Evolutionary conservation across 129 eudicot species (phyloP), one percentile per base, ranked within the genome.

Genomic region (Lactuca saligna): DNA sequence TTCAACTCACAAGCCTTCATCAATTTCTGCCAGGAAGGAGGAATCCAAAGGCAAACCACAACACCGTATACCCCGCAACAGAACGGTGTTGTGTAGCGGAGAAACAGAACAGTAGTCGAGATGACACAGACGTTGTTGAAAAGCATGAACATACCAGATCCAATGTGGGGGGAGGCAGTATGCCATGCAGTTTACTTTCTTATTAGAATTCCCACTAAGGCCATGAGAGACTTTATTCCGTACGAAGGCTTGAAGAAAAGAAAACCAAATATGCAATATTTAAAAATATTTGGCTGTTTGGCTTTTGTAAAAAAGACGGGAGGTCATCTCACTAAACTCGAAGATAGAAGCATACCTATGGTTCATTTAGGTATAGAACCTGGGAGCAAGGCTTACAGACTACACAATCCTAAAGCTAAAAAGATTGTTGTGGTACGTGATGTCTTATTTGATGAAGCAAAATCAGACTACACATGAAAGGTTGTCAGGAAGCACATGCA

Each of bases 281-380:
- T 59, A 4, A 59, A 33, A 42, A 9, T 59, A 0, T 59, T 59
- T 32, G 44, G 64, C 13, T 59, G 39, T 33, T 0, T 59, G 25
- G 44, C 32, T 3, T 13, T 3, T 32, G 20, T 33, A 5, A 1
- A 20, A 20, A 59, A 32, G 8, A 0, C 13, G 4, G 17, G 1
- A 1, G 3, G 3, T 0, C 41, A 61, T 6, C 29, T 61, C 5
- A 29, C 3, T 0, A 61, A 61, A 2, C 32, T 61, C 2, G 50
- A 37, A 0, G 66, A 61, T 37, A 6, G 48, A 1, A 15, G 66
- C 8, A 2, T 6, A 6, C n/a, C 10, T 15, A 37, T 61, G 49
- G 48, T 61, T 14, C 12, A 61, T 61, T 6, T 61, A 3, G 66
- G 66, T n/a, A n/a, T n/a, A n/a, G n/a, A n/a, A n/a, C n/a, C n/a